Percentiles rank a stretch among this genome's conserved stretches.
Evolutionary conservation across 2,329 filamentous ascomycete genomes (phyloP).

Genomic region (Pyrenophora tritici-repentis): DNA sequence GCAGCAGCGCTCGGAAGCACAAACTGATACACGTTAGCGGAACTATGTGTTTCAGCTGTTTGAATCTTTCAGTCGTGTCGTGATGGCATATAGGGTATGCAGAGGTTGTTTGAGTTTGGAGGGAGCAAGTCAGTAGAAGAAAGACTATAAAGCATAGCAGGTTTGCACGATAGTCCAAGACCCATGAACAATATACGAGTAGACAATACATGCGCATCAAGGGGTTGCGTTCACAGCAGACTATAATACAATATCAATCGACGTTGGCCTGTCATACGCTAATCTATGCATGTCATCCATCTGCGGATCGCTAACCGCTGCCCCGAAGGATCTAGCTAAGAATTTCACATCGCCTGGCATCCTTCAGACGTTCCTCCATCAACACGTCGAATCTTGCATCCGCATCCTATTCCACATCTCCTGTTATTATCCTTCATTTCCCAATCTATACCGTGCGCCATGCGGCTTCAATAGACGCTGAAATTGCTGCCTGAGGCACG

Average conservation of each 20-base stretch:
- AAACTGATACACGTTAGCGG: not conserved
- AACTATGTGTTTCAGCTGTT: not conserved
- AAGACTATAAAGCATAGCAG: no score
- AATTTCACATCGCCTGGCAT: not conserved
- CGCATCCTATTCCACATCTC: not conserved
- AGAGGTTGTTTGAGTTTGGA: no score
- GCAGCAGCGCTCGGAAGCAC: not conserved
- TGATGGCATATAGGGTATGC: no score
- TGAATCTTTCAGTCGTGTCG: no score
- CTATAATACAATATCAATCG: not conserved
- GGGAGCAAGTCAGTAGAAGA: no score
- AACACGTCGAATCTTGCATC: not conserved
- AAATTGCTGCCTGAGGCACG: no score
- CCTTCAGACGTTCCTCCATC: not conserved
- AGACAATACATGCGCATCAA: not conserved
- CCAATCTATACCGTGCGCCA: no score
- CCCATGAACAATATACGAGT: no score
- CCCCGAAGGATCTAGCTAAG: slow-evolving; percentile 2
- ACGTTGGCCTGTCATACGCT: not conserved
- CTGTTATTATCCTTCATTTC: no score
- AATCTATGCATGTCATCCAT: not conserved
- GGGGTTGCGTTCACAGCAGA: not conserved
- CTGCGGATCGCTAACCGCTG: not conserved
- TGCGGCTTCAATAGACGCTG: no score
- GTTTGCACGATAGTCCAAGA: no score